Percentiles rank a stretch among this genome's conserved stretches.
Evolutionary conservation across 176 grass and related monocot species (phyloP).

Genomic region (Poa pratensis): DNA sequence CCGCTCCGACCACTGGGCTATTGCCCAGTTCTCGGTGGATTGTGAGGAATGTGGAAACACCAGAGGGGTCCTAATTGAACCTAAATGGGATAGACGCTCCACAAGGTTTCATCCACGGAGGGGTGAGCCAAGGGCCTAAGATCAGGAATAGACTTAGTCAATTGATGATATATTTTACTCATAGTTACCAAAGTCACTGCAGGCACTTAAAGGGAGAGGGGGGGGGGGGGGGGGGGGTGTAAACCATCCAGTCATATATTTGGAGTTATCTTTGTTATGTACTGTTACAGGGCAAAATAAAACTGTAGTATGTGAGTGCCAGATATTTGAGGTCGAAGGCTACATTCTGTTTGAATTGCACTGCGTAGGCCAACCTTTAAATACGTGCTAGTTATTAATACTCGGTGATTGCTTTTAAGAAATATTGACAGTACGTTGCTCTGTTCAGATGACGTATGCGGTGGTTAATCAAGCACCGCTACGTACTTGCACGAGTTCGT

Average conservation of each 20-base stretch:
- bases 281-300: conserved; percentile 4
- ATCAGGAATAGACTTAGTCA: not conserved
- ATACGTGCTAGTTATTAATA: not conserved
- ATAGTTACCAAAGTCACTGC: not conserved
- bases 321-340: not conserved
- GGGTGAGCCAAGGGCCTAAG: not conserved
- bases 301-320: not conserved
- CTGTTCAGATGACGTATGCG: not conserved
- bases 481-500: conserved; percentile 21
- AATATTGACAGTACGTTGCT: not conserved
- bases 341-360: not conserved
- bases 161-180: not conserved
- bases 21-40: not conserved
- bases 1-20: not conserved
- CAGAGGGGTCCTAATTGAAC: not conserved
- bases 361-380: not conserved
- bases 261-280: conserved; percentile 12
- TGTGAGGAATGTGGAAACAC: not conserved
- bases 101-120: not conserved
- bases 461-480: conserved; percentile 3
- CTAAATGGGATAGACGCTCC: conserved; percentile 7
- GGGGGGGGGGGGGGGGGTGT: not conserved
- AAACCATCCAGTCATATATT: not conserved
- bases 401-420: conserved; percentile 1
- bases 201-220: no score